These are phyloP conservation scores for Botryosphaeria agaves DNA, from an alignment of 2,329 filamentous ascomycete species.

Conservation along the genomic window DNA sequence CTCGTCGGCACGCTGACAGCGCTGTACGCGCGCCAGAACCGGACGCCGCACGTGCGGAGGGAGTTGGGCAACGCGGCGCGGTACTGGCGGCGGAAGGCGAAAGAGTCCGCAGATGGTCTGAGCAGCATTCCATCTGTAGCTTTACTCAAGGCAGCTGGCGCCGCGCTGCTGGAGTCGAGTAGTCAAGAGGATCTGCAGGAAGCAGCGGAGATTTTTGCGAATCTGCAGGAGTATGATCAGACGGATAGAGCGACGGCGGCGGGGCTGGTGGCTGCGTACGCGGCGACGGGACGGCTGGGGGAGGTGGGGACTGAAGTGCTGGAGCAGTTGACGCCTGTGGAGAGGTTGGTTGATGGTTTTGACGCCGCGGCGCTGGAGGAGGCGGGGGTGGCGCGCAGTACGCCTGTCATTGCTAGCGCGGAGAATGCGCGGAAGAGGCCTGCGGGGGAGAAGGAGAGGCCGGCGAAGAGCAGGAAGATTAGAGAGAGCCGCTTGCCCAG, in stretches of 20 bases:
- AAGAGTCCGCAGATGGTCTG: no score
- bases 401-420: conserved; percentile 9
- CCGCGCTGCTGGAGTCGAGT: conserved; percentile 62
- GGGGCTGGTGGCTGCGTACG: conserved; percentile 72
- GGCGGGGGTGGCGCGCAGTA: conserved; percentile 43
- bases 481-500: conserved; percentile 49
- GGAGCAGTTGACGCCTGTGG: conserved; percentile 41
- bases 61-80: conserved; percentile 65
- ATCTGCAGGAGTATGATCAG: conserved; percentile 47
- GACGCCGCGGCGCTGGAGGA: conserved; percentile 45
- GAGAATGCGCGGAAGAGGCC: conserved; percentile 31
- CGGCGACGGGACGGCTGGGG: conserved; percentile 40
- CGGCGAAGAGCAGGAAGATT: conserved; percentile 39
- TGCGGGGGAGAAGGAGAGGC: conserved; percentile 20
- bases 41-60: conserved; percentile 50
- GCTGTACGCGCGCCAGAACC: conserved; percentile 60
- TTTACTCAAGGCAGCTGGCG: conserved; percentile 66
- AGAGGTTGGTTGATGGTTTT: conserved; percentile 41
- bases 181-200: conserved; percentile 47
- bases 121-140: conserved; percentile 20
- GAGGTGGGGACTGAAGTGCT: conserved; percentile 36
- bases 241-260: conserved; percentile 55
- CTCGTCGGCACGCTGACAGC: conserved; percentile 65
- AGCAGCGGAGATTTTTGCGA: conserved; percentile 65
- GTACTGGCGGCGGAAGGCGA: conserved; percentile 57